Percentiles rank a stretch among this genome's conserved stretches.
Evolutionary conservation across 2,329 filamentous ascomycete genomes (phyloP).

Genomic region (Aspergillus sp.): DNA sequence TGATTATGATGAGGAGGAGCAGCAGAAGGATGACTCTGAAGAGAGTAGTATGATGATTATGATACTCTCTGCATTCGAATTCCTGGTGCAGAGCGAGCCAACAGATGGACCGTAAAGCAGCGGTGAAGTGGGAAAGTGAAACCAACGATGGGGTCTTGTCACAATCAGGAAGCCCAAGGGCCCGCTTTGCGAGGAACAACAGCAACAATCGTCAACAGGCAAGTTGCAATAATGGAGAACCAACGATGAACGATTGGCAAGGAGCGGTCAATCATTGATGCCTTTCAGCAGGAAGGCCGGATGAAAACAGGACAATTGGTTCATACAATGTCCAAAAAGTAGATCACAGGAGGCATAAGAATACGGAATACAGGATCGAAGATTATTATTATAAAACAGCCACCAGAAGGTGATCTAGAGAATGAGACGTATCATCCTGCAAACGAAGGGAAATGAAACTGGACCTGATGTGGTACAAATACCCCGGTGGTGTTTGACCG

Average conservation of each 20-base stretch:
- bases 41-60: no score
- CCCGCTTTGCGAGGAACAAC: background rate
- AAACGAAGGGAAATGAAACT: background rate
- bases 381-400: background rate
- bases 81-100: background rate
- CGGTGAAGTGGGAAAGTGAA: slow-evolving; percentile 15
- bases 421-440: background rate
- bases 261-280: slow-evolving; percentile 22
- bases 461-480: slow-evolving; percentile 21
- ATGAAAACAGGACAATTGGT: background rate
- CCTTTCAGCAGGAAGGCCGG: background rate
- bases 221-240: background rate
- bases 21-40: no score
- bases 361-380: background rate
- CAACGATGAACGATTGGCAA: slow-evolving; percentile 9
- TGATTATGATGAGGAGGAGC: no score
- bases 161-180: background rate
- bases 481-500: slow-evolving; percentile 3
- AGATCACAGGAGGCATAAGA: background rate
- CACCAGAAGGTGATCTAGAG: background rate
- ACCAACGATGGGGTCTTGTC: slow-evolving; percentile 1
- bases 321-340: background rate
- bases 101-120: slow-evolving; percentile 11
- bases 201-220: background rate
- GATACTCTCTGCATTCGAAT: background rate